Conservation (phyloP, 1,284 basidiomycete species). For the Phylloporus sp. region DNA sequence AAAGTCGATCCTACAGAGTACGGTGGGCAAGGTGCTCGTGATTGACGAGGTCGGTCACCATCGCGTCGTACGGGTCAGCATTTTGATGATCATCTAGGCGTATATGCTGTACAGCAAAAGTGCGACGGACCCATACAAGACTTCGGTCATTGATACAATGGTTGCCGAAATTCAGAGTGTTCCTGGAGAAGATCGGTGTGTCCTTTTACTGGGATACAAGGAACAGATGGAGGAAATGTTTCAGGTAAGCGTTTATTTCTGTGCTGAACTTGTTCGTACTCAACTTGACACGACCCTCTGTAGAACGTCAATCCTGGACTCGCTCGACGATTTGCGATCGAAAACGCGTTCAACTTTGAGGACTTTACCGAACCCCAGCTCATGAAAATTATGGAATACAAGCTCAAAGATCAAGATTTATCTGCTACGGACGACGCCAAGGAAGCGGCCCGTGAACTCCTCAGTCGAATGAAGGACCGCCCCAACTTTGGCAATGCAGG, state of each 20-base stretch:
- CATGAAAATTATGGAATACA: conserved; percentile 57
- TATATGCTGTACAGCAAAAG: conserved; percentile 67
- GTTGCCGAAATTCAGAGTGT: conserved; percentile 75
- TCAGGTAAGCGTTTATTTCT: conserved; percentile 51
- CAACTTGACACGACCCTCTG: conserved; percentile 10
- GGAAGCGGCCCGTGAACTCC: conserved; percentile 58
- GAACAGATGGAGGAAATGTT: conserved; percentile 75
- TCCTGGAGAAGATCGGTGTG: conserved; percentile 73
- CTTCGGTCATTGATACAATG: conserved; percentile 74
- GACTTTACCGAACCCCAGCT: conserved; percentile 66
- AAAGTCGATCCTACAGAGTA: conserved; percentile 64
- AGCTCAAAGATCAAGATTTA: conserved; percentile 64
- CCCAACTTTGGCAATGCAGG: conserved; percentile 76
- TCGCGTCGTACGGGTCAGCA: neutral
- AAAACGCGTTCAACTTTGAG: conserved; percentile 71
- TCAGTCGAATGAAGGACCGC: conserved; percentile 57
- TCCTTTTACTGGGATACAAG: conserved; percentile 70
- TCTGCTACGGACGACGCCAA: conserved; percentile 64
- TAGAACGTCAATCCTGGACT: conserved; percentile 76
- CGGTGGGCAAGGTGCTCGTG: conserved; percentile 69
- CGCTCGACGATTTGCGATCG: conserved; percentile 68
- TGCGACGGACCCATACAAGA: conserved; percentile 60
- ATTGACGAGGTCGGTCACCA: conserved; percentile 65
- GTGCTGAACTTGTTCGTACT: too few species aligned
- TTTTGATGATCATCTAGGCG: conserved; percentile 49